These are phyloP conservation scores for Amanita subjunquillea DNA, from an alignment of 768 basidiomycete species.

Conservation along the genomic window DNA sequence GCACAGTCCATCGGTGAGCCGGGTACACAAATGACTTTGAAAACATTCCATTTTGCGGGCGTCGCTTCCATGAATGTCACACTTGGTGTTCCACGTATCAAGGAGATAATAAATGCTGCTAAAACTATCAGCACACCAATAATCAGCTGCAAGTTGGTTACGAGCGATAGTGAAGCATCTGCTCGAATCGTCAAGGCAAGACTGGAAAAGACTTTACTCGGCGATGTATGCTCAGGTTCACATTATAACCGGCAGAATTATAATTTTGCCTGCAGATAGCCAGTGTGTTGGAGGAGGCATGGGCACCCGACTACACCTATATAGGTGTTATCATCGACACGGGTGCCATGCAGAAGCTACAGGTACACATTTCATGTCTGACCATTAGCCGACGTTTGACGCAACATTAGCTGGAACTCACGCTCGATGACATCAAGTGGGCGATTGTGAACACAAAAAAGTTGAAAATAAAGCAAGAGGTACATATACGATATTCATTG, in stretches of 20 bases:
- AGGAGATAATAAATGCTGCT: conserved; percentile 99
- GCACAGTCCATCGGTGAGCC: conserved; percentile 99
- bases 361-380: conserved; percentile 33
- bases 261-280: conserved; percentile 52
- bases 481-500: conserved; percentile 14
- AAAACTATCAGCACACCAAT: conserved; percentile 96
- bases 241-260: neutral
- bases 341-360: conserved; percentile 80
- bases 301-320: conserved; percentile 88
- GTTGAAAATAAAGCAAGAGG: conserved; percentile 87
- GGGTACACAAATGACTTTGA: conserved; percentile 98
- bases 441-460: conserved; percentile 81
- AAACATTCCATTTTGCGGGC: conserved; percentile 99
- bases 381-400: neutral
- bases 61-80: conserved; percentile 99
- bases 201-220: conserved; percentile 87
- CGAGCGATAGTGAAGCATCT: conserved; percentile 78
- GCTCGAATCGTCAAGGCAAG: conserved; percentile 97
- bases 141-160: conserved; percentile 92
- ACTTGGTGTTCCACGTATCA: conserved; percentile 98
- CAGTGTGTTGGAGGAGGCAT: conserved; percentile 89
- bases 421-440: conserved; percentile 88
- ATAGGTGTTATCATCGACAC: conserved; percentile 88
- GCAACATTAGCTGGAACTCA: conserved; percentile 69
- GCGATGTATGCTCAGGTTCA: conserved; percentile 55